Conservation (phyloP, 2,329 filamentous ascomycete species). For the Grosmannia huntii region DNA sequence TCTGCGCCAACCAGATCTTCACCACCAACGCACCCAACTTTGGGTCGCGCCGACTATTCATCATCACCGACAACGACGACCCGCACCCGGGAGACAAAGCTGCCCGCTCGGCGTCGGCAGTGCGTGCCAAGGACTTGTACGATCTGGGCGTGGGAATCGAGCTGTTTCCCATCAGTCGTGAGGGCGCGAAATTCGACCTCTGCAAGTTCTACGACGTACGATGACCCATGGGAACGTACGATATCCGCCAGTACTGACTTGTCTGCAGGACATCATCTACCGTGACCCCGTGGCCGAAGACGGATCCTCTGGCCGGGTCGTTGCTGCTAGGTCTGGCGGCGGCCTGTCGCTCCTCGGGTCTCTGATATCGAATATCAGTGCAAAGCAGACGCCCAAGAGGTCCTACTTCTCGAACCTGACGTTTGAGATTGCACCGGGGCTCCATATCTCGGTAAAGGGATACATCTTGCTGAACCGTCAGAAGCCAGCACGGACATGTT, state of each 20-base stretch:
- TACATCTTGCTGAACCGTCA: constrained; percentile 84
- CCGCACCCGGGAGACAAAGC: constrained; percentile 65
- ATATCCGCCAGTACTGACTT: not conserved
- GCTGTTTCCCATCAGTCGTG: constrained; percentile 73
- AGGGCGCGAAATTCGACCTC: constrained; percentile 61
- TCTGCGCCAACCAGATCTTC: constrained; percentile 93
- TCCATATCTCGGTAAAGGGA: constrained; percentile 84
- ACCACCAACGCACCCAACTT: constrained; percentile 93
- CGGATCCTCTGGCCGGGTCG: constrained; percentile 42
- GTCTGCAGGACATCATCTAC: constrained; percentile 72
- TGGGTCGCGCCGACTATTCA: constrained; percentile 80
- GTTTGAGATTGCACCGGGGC: constrained; percentile 71
- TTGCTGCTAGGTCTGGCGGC: constrained; percentile 45
- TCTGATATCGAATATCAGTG: constrained; percentile 86
- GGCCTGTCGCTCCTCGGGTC: constrained; percentile 55
- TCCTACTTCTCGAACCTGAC: constrained; percentile 78
- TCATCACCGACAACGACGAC: constrained; percentile 88
- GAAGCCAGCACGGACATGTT: constrained; percentile 67
- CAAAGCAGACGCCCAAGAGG: constrained; percentile 74
- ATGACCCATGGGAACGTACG: not conserved
- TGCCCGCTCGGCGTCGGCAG: constrained; percentile 62
- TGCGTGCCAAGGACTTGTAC: constrained; percentile 87
- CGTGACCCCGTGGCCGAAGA: constrained; percentile 61
- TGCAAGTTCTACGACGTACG: constrained; percentile 82
- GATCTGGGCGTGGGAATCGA: constrained; percentile 87